Conservation (phyloP, 2,329 filamentous ascomycete species). For the Paraphoma sp. region DNA sequence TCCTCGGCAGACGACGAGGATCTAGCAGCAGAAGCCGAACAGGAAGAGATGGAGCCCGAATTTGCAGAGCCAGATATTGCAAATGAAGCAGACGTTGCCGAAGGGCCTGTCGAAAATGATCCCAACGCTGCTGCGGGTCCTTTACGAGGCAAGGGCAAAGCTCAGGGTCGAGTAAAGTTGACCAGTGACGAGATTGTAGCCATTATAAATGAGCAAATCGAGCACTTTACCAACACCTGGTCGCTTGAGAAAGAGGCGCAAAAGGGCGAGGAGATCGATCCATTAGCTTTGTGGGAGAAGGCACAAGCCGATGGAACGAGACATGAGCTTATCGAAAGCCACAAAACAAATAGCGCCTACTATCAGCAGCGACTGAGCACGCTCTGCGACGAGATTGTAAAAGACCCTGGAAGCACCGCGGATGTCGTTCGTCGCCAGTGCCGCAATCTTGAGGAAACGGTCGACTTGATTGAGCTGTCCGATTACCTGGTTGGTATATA, state of each 20-base stretch:
- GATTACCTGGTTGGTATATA: constrained; percentile 50
- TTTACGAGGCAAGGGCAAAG: neutral
- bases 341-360: constrained; percentile 19
- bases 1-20: constrained; percentile 16
- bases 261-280: constrained; percentile 16
- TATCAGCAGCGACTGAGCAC: constrained; percentile 23
- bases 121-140: neutral
- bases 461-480: constrained; percentile 66
- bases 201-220: constrained; percentile 39
- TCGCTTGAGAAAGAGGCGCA: constrained; percentile 16
- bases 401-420: constrained; percentile 58
- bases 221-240: constrained; percentile 25
- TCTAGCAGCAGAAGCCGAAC: neutral
- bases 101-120: no score
- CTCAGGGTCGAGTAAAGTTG: constrained; percentile 13
- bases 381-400: constrained; percentile 24
- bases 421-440: constrained; percentile 64
- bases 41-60: constrained; percentile 5
- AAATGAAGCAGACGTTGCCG: neutral
- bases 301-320: constrained; percentile 22
- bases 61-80: neutral
- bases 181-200: constrained; percentile 17
- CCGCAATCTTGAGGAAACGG: constrained; percentile 66
- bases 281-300: constrained; percentile 24
- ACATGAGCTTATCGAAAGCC: constrained; percentile 13